A percentile compares a stretch with the other conserved stretches of the same genome.
Conservation (phyloP, 2,329 filamentous ascomycete species). For the Colletotrichum shisoi region DNA sequence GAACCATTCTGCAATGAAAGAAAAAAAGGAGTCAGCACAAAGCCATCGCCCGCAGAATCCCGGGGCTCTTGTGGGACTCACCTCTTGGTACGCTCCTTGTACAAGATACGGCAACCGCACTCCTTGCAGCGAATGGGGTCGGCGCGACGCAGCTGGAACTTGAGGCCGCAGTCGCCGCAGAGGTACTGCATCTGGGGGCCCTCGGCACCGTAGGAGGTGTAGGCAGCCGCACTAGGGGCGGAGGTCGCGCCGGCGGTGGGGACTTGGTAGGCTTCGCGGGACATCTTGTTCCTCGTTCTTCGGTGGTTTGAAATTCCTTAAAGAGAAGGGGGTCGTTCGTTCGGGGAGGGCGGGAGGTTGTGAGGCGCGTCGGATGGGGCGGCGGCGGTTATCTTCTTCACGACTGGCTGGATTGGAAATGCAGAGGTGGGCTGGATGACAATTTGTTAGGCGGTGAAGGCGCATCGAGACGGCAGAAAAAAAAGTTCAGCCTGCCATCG, state of each 20-base stretch:
- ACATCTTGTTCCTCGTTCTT: slow-evolving; percentile 53
- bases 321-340: not conserved
- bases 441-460: slow-evolving; percentile 37
- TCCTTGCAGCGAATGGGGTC: slow-evolving; percentile 88
- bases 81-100: slow-evolving; percentile 98
- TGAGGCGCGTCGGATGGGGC: slow-evolving; percentile 13
- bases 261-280: slow-evolving; percentile 80
- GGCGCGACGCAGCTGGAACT: slow-evolving; percentile 76
- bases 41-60: not conserved
- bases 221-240: slow-evolving; percentile 54
- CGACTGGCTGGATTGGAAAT: slow-evolving; percentile 27
- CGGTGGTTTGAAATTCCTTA: not conserved
- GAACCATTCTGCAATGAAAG: slow-evolving; percentile 81
- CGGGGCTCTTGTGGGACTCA: slow-evolving; percentile 56
- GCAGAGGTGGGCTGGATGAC: slow-evolving; percentile 30
- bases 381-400: slow-evolving; percentile 19
- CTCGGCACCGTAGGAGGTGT: slow-evolving; percentile 54
- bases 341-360: not conserved
- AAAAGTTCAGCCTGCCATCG: not conserved
- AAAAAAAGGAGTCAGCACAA: slow-evolving; percentile 40
- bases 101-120: slow-evolving; percentile 93
- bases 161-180: slow-evolving; percentile 85
- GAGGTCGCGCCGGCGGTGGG: slow-evolving; percentile 62
- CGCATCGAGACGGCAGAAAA: slow-evolving; percentile 31
- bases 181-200: slow-evolving; percentile 71